Evolutionary conservation across 1,284 basidiomycete species (phyloP), one percentile per base, ranked within the genome.

Genomic region (Sparassis latifolia): DNA sequence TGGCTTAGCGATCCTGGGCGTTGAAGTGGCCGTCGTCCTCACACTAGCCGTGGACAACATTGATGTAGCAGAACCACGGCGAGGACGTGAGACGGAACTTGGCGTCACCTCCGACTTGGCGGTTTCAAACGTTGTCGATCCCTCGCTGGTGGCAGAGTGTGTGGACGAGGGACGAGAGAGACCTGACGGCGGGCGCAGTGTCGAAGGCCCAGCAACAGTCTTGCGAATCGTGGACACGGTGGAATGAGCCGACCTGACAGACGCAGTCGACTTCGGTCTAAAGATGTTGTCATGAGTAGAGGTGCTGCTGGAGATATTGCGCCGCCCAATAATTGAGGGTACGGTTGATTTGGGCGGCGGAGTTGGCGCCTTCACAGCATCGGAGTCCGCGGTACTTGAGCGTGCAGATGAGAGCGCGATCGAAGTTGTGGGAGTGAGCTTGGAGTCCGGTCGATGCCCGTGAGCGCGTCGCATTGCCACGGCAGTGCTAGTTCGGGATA

Each of bases 391-490:
- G 9, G 59, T 45, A 42, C 61, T 58, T 2, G 60, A 52, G 31
- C 58, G 62, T 10, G 59, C 58, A 12, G 58, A 47, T 1, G 63
- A 53, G 12, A 59, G 54, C 5, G 57, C 55, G 6, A 52, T 47
- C 3, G 61, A 47, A 20, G 56, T 54, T 3, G 58, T 52, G n/a
- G 68, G 82, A 1, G 80, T 83, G 6, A 86, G 69, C 57, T 87
- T 86, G 3, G 84, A 86, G 55, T 87, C 85, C 2, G 82, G 82
- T 2, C 82, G 68, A 10, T 66, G 63, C 27, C 67, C 66, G 2
- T 55, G 53, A n/a, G 55, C 54, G 12, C 61, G 61, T 50, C 71
- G 62, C 29, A 61, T 56, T 5, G 57, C 46, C 2, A 62, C 58
- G 4, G 62, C 56, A 4, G 65, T 59, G 44, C 57, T 59, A 52